Evolutionary conservation across 2,329 filamentous ascomycete genomes (phyloP), one percentile per base, ranked within the genome.

Genomic region (Aspergillus candidus): DNA sequence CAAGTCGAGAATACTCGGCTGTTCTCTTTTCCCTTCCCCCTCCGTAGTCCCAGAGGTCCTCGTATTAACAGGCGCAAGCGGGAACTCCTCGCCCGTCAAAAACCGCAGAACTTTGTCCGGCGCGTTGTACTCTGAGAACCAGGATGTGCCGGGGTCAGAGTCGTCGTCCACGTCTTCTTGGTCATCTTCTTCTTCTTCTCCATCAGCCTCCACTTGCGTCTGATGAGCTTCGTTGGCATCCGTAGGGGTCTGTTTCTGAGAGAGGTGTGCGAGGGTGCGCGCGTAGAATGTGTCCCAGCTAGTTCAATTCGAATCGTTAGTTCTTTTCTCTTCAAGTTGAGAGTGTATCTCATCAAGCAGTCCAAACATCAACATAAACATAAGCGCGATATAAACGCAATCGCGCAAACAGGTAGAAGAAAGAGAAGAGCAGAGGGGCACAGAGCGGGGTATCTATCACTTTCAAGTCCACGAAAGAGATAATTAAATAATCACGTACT

Each of bases 61-160:
- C 41, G 61, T 73, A 51, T 65, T 61, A 29, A 55, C 54, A 15
- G 69, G 67, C 29, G 70, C 59, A 4, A 71, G 56, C 50, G 79
- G 62, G 22, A 73, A 68, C 1, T 66, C 66, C 11, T 72, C 66
- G 3, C 72, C 68, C 3, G 72, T 72, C 6, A 94, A 77, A 63
- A 84, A 89, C 8, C 72, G 66, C 17, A 94, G 68, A 47, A 94
- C 81, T 60, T 90, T 90, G 50, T 82, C 75, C 60, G 95, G 88
- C 49, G 93, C 93, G 60, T 85, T 82, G 29, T 88, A 86, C 70
- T 97, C 93, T 64, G 89, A 85, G 76, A 98, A 98, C 93, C 93
- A 98, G 57, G 93, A 82, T 27, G 89, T 94, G 54, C 91, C 91
- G 47, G 84, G 84, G 72, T 72, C 68, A 10, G 95, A 87, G 44